phyloP scores from a whole-genome alignment of 192 early-diverging fungal genomes.

The Jimgerdemannia lactiflua region DNA sequence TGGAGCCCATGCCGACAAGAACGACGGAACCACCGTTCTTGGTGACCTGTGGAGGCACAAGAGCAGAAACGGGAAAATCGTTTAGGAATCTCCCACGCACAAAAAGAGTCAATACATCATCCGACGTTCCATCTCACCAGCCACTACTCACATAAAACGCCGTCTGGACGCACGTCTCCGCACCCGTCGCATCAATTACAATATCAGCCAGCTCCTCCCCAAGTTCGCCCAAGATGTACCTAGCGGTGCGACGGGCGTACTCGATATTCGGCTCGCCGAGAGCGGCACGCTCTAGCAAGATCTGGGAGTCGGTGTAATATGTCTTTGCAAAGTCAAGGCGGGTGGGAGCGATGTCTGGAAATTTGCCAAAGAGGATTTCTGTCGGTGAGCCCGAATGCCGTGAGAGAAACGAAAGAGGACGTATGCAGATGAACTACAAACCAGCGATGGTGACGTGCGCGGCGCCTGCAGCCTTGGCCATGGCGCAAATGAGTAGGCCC shows the following conservation, averaged over 20 bases:
- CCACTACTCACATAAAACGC: constrained; percentile 27
- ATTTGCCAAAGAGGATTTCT: neutral
- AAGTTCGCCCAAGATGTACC: constrained; percentile 14
- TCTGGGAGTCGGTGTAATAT: constrained; percentile 27
- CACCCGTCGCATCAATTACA: constrained; percentile 38
- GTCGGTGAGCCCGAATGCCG: neutral
- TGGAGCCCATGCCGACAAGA: constrained; percentile 39
- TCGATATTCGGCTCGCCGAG: constrained; percentile 29
- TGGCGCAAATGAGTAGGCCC: constrained; percentile 35
- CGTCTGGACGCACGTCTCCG: constrained; percentile 39
- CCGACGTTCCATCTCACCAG: neutral
- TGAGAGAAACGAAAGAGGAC: neutral
- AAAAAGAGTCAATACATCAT: neutral
- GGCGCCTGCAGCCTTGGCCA: constrained; percentile 41
- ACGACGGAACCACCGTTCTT: constrained; percentile 36
- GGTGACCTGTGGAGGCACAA: constrained; percentile 13
- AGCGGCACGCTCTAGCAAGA: constrained; percentile 14
- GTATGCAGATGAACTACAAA: constrained; percentile 4
- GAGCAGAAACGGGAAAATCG: neutral
- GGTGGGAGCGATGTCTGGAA: constrained; percentile 20
- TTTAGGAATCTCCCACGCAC: neutral
- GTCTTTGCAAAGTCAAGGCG: constrained; percentile 38
- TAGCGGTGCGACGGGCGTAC: constrained; percentile 19
- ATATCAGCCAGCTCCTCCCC: constrained; percentile 25
- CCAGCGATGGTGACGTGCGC: constrained; percentile 32